A percentile compares a stretch with the other conserved stretches of the same genome.
Conservation (phyloP, 352 stramenopile species). For the Phytophthora quininea region DNA sequence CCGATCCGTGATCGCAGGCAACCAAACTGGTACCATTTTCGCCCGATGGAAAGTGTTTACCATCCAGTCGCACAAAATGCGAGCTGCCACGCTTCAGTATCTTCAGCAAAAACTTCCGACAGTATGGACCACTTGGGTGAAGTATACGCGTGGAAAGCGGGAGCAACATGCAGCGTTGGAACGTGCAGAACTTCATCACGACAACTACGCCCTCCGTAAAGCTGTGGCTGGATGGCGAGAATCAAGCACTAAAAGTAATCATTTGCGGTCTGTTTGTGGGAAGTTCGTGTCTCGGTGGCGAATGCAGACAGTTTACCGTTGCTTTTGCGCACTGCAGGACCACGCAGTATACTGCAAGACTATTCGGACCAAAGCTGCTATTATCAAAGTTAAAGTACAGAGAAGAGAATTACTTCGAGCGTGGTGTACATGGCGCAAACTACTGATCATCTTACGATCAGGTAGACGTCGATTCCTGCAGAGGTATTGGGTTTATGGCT, state of each 20-base stretch:
- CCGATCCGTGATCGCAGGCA: slow-evolving; percentile 10
- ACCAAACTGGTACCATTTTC: slow-evolving; percentile 24
- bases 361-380: slow-evolving; percentile 3
- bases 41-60: slow-evolving; percentile 30
- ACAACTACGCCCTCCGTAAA: neutral
- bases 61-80: slow-evolving; percentile 23
- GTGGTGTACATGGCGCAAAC: slow-evolving; percentile 49
- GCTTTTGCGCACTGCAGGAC: slow-evolving; percentile 32
- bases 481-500: slow-evolving; percentile 34
- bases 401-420: slow-evolving; percentile 12
- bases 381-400: slow-evolving; percentile 13
- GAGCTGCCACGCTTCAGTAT: slow-evolving; percentile 29
- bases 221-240: slow-evolving; percentile 24
- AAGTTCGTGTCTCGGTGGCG: slow-evolving; percentile 43
- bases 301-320: slow-evolving; percentile 43
- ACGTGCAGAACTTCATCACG: slow-evolving; percentile 22
- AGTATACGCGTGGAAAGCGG: slow-evolving; percentile 7
- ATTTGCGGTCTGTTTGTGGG: slow-evolving; percentile 27
- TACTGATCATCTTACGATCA: slow-evolving; percentile 34
- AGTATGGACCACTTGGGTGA: slow-evolving; percentile 34
- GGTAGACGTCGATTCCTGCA: slow-evolving; percentile 25
- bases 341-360: slow-evolving; percentile 12
- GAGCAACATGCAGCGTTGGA: neutral
- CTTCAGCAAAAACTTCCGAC: slow-evolving; percentile 29
- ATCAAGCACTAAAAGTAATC: slow-evolving; percentile 9